These are phyloP conservation scores for Knufia fluminis DNA, from an alignment of 2,329 filamentous ascomycete species.

Conservation along the genomic window DNA sequence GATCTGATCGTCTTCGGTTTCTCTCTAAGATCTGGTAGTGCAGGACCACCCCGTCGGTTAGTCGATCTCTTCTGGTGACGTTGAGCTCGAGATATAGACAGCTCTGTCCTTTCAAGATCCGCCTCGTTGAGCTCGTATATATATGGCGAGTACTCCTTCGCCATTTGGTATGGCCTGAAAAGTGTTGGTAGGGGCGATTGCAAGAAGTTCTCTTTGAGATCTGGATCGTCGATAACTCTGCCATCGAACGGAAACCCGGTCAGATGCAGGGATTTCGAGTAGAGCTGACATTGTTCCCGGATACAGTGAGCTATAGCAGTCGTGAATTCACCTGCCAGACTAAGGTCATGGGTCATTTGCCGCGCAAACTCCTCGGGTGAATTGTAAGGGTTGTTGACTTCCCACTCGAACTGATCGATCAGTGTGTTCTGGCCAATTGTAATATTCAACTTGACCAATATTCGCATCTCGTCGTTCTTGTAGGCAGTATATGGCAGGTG, in stretches of 20 bases:
- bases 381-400: conserved; percentile 90
- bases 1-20: conserved; percentile 87
- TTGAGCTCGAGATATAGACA: conserved; percentile 88
- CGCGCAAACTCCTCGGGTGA: conserved; percentile 89
- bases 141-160: conserved; percentile 89
- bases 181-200: conserved; percentile 72
- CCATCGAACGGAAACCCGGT: conserved; percentile 93
- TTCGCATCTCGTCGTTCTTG: conserved; percentile 98
- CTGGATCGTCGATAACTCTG: conserved; percentile 81
- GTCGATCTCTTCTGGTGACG: conserved; percentile 90
- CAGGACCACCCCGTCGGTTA: conserved; percentile 83
- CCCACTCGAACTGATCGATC: conserved; percentile 98
- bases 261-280: conserved; percentile 86
- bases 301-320: conserved; percentile 98
- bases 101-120: conserved; percentile 81
- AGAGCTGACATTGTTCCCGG: conserved; percentile 88
- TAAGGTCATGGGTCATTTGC: conserved; percentile 81
- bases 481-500: conserved; percentile 86
- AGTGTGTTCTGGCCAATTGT: conserved; percentile 91
- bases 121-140: conserved; percentile 88
- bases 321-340: conserved; percentile 87
- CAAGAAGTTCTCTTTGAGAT: conserved; percentile 76
- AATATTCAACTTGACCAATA: conserved; percentile 91
- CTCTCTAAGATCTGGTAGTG: conserved; percentile 91
- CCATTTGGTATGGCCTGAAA: conserved; percentile 83